Evolutionary conservation across 2,329 filamentous ascomycete species (phyloP), one percentile per base, ranked within the genome.

Genomic region (Phyllosticta citriasiana): DNA sequence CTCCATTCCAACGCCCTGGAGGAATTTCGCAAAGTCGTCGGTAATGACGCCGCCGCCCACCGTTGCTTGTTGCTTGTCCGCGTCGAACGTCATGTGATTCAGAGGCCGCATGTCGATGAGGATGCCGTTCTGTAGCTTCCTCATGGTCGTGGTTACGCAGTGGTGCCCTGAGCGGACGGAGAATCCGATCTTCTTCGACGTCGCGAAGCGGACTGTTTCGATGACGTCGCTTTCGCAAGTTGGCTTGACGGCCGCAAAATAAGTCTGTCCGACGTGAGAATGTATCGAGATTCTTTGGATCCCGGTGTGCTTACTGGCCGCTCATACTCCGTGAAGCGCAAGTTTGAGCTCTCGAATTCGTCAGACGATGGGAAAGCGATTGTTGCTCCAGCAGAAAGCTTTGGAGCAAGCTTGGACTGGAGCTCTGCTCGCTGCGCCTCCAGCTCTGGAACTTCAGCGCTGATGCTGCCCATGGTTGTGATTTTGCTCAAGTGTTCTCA

Each of bases 61-160:
- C 3, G 35, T 57, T 14, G 51, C 55, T 19, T 51, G 22, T 6
- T 51, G 22, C 24, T 27, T 57, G 10, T 26, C 55, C 12, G n/a
- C 8, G 8, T 57, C 24, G 35, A 51, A 16, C 4, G 6, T 30
- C 55, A 57, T 57, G 35, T 57, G 40, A 16, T 51, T 51, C 12
- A 57, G 12, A 1, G 40, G 26, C 16, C 55, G 55, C 55, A 57
- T 57, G 24, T 57, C 55, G 35, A 57, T 51, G 1, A 52, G 35
- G 12, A 57, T 51, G 24, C 55, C 55, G 30, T 56, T 47, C 3
- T 24, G 33, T n/a, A 56, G 19, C n/a, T 24, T 25, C 6, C 57
- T 27, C 57, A 59, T 54, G 10, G 57, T 53, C 25, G 57, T 59
- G 4, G 57, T 54, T 7, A 59, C 57, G 57, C 57, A 59, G 57